Conservation (phyloP, 1,139 yeast genomes). For the Cylindricascospora bacillispora region DNA sequence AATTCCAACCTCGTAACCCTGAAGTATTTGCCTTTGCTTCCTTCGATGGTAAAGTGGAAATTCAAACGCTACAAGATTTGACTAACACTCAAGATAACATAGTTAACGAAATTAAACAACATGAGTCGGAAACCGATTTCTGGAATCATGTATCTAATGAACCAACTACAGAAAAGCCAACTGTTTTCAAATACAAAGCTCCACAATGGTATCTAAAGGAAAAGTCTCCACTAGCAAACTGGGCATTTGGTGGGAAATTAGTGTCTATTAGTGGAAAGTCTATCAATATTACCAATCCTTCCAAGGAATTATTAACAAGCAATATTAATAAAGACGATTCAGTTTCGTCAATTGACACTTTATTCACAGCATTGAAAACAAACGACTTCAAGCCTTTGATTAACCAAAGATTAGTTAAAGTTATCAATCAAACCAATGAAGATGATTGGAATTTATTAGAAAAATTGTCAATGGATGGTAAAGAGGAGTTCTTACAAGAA, state of each 20-base stretch:
- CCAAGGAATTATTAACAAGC: constrained; percentile 32
- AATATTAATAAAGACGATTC: constrained; percentile 9
- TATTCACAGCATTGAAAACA: constrained; percentile 47
- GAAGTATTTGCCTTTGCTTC: constrained; percentile 90
- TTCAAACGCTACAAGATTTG: constrained; percentile 77
- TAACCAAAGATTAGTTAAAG: constrained; percentile 35
- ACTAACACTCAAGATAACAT: constrained; percentile 19
- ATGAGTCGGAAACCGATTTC: constrained; percentile 56
- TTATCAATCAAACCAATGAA: constrained; percentile 35
- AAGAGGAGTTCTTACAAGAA: constrained; percentile 28
- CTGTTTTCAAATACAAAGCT: constrained; percentile 47
- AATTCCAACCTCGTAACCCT: constrained; percentile 80
- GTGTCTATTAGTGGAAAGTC: constrained; percentile 40
- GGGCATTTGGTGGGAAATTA: constrained; percentile 91
- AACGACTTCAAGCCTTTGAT: constrained; percentile 45
- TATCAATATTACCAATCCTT: constrained; percentile 40
- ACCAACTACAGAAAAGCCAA: constrained; percentile 24
- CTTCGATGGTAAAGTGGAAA: constrained; percentile 69
- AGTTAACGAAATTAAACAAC: constrained; percentile 28
- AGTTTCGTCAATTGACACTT: too few relatives aligned
- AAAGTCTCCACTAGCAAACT: constrained; percentile 58
- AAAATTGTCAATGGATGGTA: constrained; percentile 42
- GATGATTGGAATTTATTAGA: constrained; percentile 71
- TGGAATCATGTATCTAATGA: constrained; percentile 68
- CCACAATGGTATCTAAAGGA: constrained; percentile 78